phyloP scores from a whole-genome alignment of 352 stramenopile species.

The Phytophthora cryptogea region DNA sequence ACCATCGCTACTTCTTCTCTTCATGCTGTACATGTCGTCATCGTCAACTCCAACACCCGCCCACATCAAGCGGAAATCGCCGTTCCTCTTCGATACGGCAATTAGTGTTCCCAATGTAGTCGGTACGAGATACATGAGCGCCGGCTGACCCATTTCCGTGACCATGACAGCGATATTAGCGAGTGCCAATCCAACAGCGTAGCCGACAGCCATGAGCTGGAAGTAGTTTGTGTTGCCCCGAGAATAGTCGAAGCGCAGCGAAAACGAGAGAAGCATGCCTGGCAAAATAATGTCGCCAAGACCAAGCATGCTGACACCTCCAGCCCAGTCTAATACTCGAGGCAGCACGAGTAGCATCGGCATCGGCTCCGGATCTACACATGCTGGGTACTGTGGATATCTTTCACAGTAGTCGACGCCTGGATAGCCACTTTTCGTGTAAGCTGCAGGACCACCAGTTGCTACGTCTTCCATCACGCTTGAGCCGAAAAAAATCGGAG shows the following conservation, averaged over 20 bases:
- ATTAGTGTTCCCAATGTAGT: constrained; percentile 88
- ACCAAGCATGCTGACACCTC: constrained; percentile 93
- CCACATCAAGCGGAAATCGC: constrained; percentile 77
- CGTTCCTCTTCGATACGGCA: constrained; percentile 63
- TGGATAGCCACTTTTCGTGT: constrained; percentile 67
- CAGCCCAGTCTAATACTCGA: constrained; percentile 90
- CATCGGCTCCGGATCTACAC: constrained; percentile 84
- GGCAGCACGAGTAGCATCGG: constrained; percentile 96
- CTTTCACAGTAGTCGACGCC: constrained; percentile 79
- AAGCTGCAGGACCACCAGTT: constrained; percentile 80
- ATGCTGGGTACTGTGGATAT: constrained; percentile 63
- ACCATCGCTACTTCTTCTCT: constrained; percentile 22
- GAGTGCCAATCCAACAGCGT: constrained; percentile 92
- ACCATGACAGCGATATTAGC: constrained; percentile 94
- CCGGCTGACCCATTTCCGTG: constrained; percentile 94
- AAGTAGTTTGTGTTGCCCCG: constrained; percentile 81
- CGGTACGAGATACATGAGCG: constrained; percentile 96
- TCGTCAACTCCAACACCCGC: constrained; percentile 33
- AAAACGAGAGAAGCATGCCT: constrained; percentile 94
- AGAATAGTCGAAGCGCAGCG: constrained; percentile 90
- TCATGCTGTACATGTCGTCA: constrained; percentile 21
- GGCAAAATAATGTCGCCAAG: constrained; percentile 97
- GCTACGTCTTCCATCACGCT: constrained; percentile 95
- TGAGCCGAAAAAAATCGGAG: constrained; percentile 84
- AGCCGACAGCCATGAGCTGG: constrained; percentile 84